phyloP scores from a whole-genome alignment of 805 yeast genomes.

The Tetrapisispora nanseiensis region DNA sequence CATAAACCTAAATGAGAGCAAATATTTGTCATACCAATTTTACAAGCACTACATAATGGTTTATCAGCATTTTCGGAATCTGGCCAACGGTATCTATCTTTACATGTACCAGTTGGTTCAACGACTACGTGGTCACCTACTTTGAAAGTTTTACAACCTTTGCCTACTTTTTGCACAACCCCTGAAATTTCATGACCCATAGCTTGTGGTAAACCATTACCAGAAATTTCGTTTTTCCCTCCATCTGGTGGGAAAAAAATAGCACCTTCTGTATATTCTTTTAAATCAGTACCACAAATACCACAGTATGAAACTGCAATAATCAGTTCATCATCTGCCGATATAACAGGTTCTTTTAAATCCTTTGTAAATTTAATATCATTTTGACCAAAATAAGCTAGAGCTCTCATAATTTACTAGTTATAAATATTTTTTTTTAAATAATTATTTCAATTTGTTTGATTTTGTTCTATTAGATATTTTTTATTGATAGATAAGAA shows the following conservation, averaged over 20 bases:
- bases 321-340: slow-evolving; percentile 33
- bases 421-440: background rate
- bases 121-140: slow-evolving; percentile 53
- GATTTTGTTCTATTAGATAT: background rate
- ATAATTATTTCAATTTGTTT: background rate
- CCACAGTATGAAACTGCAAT: slow-evolving; percentile 46
- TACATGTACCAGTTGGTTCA: slow-evolving; percentile 54
- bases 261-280: slow-evolving; percentile 50
- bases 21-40: slow-evolving; percentile 41
- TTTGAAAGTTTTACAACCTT: slow-evolving; percentile 34
- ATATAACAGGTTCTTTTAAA: slow-evolving; percentile 30
- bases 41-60: slow-evolving; percentile 40
- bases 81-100: slow-evolving; percentile 36
- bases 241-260: slow-evolving; percentile 42
- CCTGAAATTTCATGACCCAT: slow-evolving; percentile 52
- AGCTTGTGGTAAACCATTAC: slow-evolving; percentile 34
- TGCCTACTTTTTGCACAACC: slow-evolving; percentile 37
- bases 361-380: slow-evolving; percentile 35
- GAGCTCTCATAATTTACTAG: slow-evolving; percentile 34
- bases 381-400: slow-evolving; percentile 38
- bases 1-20: slow-evolving; percentile 40
- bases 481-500: no score
- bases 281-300: slow-evolving; percentile 55
- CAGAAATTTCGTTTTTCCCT: slow-evolving; percentile 32
- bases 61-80: slow-evolving; percentile 23